These are phyloP conservation scores for Oryza longistaminata DNA, from an alignment of 176 grass and related monocot genomes.

Conservation along the genomic window DNA sequence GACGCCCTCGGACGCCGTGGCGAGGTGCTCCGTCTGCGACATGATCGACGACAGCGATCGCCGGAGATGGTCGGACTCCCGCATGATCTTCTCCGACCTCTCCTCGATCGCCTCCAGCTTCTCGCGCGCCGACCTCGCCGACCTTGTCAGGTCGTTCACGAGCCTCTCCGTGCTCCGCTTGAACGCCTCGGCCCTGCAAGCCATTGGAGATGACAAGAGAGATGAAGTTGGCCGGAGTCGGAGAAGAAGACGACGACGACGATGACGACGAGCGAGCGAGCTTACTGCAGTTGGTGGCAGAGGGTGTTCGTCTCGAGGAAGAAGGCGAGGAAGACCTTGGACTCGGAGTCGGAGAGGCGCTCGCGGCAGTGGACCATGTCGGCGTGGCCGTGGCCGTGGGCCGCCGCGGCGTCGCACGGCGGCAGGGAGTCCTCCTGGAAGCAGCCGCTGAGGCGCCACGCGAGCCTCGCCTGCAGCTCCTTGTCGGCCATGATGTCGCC, in stretches of 20 bases:
- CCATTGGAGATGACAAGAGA: not conserved
- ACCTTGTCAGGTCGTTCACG: conserved; percentile 55
- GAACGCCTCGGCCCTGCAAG: conserved; percentile 66
- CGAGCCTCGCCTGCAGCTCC: conserved; percentile 52
- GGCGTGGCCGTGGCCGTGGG: not conserved
- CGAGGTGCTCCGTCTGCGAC: conserved; percentile 34
- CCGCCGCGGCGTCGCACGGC: conserved; percentile 29
- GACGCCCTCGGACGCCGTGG: conserved; percentile 28
- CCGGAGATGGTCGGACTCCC: conserved; percentile 34
- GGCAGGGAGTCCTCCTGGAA: conserved; percentile 77
- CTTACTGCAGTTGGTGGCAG: conserved; percentile 73
- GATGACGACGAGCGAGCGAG: not conserved
- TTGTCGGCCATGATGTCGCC: conserved; percentile 62
- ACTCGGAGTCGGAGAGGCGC: conserved; percentile 53
- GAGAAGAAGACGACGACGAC: not conserved
- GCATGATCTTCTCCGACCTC: conserved; percentile 42
- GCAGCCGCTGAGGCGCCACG: conserved; percentile 75
- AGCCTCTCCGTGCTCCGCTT: conserved; percentile 67
- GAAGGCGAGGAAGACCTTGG: conserved; percentile 70
- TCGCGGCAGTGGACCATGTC: conserved; percentile 59
- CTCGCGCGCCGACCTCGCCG: conserved; percentile 42
- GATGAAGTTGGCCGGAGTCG: not conserved
- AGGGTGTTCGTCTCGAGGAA: conserved; percentile 67
- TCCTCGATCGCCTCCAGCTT: conserved; percentile 58
- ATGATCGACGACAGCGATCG: conserved; percentile 44